phyloP scores from a whole-genome alignment of 768 basidiomycete species.

The Leccinum disarticulatum region DNA sequence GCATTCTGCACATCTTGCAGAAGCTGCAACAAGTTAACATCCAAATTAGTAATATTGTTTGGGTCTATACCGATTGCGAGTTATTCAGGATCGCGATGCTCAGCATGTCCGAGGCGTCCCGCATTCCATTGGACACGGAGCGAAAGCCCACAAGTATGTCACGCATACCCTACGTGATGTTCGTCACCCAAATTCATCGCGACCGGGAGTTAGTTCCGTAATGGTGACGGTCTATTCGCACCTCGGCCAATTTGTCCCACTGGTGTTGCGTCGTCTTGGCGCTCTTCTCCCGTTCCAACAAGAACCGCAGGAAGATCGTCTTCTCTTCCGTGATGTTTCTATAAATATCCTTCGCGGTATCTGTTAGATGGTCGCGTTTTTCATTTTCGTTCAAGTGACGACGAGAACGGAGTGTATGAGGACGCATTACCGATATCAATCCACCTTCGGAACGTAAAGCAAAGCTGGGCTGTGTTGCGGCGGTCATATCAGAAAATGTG shows the following conservation, averaged over 20 bases:
- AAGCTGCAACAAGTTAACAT: conserved; percentile 22
- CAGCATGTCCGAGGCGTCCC: conserved; percentile 23
- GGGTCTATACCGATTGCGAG: conserved; percentile 22
- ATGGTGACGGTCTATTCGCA: conserved; percentile 13
- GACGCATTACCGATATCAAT: conserved; percentile 62
- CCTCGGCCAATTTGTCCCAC: conserved; percentile 32
- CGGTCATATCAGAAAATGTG: conserved; percentile 13
- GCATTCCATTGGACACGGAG: conserved; percentile 19
- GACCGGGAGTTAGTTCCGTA: not conserved
- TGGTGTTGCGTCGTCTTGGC: conserved; percentile 27
- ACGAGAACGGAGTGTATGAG: conserved; percentile 9
- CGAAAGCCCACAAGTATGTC: conserved; percentile 21
- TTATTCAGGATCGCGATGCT: conserved; percentile 10
- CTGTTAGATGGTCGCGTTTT: conserved; percentile 33
- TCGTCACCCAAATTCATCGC: not conserved
- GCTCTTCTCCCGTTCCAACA: conserved; percentile 45
- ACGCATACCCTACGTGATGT: conserved; percentile 30
- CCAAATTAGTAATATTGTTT: not conserved
- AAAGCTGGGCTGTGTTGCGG: conserved; percentile 60
- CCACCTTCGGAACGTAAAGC: conserved; percentile 72
- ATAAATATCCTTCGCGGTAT: conserved; percentile 66
- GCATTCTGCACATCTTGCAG: conserved; percentile 19
- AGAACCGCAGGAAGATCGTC: conserved; percentile 44
- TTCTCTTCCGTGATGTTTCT: conserved; percentile 63
- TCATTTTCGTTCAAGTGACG: conserved; percentile 7